A percentile compares a stretch with the other conserved stretches of the same genome.
These are phyloP conservation scores for Alternaria ventricosa DNA, from an alignment of 2,329 filamentous ascomycete genomes.

Conservation along the genomic window DNA sequence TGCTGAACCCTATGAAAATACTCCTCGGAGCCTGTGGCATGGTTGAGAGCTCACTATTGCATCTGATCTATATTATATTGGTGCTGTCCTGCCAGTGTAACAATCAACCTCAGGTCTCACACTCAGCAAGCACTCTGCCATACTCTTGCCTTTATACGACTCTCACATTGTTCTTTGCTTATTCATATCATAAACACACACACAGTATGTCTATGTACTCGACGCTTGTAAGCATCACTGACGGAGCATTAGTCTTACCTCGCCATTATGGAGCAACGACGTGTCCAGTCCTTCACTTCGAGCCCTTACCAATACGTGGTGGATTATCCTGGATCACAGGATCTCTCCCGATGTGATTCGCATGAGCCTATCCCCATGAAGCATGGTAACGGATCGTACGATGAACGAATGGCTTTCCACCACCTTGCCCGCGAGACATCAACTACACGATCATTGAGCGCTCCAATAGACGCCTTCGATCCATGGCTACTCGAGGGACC, in stretches of 20 bases:
- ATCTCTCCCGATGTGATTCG: neutral
- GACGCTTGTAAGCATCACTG: neutral
- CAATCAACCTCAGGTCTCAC: neutral
- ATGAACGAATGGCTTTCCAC: conserved; percentile 5
- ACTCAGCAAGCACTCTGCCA: neutral
- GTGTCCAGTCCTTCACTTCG: conserved; percentile 10
- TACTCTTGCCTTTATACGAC: neutral
- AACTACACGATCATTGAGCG: conserved; percentile 2
- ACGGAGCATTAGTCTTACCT: neutral
- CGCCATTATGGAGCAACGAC: conserved; percentile 16
- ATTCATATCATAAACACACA: neutral
- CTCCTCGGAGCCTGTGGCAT: conserved; percentile 6
- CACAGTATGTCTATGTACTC: neutral
- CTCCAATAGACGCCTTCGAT: conserved; percentile 12
- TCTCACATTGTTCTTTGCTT: too few species aligned
- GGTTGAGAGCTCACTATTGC: conserved; percentile 3
- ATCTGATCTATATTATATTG: conserved; percentile 15
- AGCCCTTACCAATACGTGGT: conserved; percentile 14
- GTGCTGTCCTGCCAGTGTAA: neutral
- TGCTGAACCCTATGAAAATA: neutral
- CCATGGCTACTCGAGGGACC: conserved; percentile 20
- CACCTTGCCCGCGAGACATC: conserved; percentile 1
- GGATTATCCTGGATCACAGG: conserved; percentile 2
- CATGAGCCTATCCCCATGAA: conserved; percentile 4
- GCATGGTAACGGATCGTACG: conserved; percentile 9